A percentile compares a stretch with the other conserved stretches of the same genome.
Conservation (phyloP, 208 protist genomes). For the Angomonas deanei region DNA sequence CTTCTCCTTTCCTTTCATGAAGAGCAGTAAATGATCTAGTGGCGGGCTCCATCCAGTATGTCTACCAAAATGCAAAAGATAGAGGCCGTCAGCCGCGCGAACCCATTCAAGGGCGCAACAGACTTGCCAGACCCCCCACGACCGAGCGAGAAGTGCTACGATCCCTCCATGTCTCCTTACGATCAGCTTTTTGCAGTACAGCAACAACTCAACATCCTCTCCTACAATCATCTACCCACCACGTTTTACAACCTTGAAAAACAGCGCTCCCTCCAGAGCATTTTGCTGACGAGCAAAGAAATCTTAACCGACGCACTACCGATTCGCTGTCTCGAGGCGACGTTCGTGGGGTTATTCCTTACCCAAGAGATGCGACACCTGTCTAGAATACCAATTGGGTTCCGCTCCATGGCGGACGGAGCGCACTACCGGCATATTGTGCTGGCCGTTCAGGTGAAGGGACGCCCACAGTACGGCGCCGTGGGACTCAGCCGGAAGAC, state of each 20-base stretch:
- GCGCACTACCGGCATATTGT: constrained; percentile 83
- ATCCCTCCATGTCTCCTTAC: constrained; percentile 29
- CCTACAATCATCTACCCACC: constrained; percentile 88
- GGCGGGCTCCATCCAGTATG: not conserved
- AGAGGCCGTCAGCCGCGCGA: constrained; percentile 53
- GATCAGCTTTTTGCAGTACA: constrained; percentile 72
- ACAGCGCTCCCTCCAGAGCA: constrained; percentile 77
- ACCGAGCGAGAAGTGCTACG: constrained; percentile 55
- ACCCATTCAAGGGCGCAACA: constrained; percentile 56
- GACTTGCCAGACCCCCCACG: constrained; percentile 56
- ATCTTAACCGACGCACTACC: constrained; percentile 79
- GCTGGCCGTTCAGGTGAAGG: constrained; percentile 41
- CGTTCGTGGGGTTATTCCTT: constrained; percentile 78
- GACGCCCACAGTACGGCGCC: constrained; percentile 43
- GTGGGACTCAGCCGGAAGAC: constrained; percentile 82
- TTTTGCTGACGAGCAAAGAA: constrained; percentile 77
- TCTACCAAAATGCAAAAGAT: constrained; percentile 24
- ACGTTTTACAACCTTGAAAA: constrained; percentile 91
- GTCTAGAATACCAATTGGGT: constrained; percentile 85
- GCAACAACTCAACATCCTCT: constrained; percentile 55
- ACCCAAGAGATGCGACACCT: constrained; percentile 71
- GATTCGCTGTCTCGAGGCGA: constrained; percentile 90
- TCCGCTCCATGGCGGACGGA: constrained; percentile 70
- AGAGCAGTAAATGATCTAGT: not conserved
- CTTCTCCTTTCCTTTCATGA: not conserved